Evolutionary conservation across 1,139 yeast genomes (phyloP), one percentile per base, ranked within the genome.

Genomic region (Nakaseomyces bracarensis): DNA sequence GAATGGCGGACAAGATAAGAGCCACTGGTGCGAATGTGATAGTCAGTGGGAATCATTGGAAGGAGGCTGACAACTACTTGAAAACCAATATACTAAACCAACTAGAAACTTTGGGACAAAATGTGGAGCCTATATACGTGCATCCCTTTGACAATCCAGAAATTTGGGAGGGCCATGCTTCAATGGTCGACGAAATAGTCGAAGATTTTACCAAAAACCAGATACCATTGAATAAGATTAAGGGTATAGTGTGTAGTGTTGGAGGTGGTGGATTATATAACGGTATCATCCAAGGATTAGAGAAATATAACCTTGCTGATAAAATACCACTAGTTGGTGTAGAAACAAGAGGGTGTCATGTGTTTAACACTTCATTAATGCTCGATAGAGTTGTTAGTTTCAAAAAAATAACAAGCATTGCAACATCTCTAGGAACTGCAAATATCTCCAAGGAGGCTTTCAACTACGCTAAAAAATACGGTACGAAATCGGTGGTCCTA

Each of bases 211-310:
- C 46, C 13, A 36, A 55, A 20, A 46, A 53, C 27, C 40, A 41
- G 6, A 33, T 53, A 14, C 15, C 48, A 16, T 43, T 57, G 8
- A 30, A 43, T 14, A 63, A 63, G 31, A 67, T 82, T 6, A 77
- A 71, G 49, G 85, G 79, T 0, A 65, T 82, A 33, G 75, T 79
- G 0, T 72, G 84, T 52, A 75, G 86, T 21, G 77, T 77, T 40
- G 91, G 89, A 7, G 91, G 89, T 4, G 89, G 87, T 5, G 89
- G 91, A 0, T 67, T 82, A 23, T 79, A 74, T 61, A 70, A 71
- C 52, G 91, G 91, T 0, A 62, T 81, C 4, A 72, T 76, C 34
- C 59, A 64, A 43, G 89, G 89, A 0, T 57, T 80, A 45, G 59
- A 66, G 36, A 62, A 67, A 34, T 61, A 72, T 48, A 59, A 63